phyloP scores from a whole-genome alignment of 345 rosid species.

The Syzygium grande region DNA sequence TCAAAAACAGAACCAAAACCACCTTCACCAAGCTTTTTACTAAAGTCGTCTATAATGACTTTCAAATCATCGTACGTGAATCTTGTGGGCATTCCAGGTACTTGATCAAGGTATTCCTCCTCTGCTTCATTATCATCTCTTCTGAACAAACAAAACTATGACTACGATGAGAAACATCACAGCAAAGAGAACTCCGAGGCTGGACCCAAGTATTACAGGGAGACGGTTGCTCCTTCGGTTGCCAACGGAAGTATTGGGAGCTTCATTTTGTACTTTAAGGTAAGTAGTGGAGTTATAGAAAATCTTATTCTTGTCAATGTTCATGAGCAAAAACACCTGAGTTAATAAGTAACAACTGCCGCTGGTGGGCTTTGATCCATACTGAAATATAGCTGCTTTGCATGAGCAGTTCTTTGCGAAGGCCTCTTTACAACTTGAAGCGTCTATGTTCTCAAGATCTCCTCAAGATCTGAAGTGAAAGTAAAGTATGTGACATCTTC shows the following conservation, averaged over 20 bases:
- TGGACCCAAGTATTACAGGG: neutral
- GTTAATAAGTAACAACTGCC: slow-evolving; percentile 1
- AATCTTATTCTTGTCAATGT: neutral
- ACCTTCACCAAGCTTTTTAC: slow-evolving; percentile 15
- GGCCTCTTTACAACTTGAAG: slow-evolving; percentile 1
- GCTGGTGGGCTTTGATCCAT: too few species aligned
- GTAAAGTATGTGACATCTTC: neutral
- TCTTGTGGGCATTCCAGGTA: neutral
- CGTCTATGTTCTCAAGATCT: too few species aligned
- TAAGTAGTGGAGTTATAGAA: neutral
- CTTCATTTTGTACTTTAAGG: slow-evolving; percentile 5
- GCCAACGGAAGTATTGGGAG: too few species aligned
- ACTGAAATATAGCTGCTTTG: slow-evolving; percentile 21
- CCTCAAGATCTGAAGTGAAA: neutral
- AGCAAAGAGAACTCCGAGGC: neutral
- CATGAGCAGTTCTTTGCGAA: slow-evolving; percentile 16
- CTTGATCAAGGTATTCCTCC: neutral
- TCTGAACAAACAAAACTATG: neutral
- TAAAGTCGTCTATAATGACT: slow-evolving; percentile 8
- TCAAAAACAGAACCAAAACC: slow-evolving; percentile 21
- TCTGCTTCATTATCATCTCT: neutral
- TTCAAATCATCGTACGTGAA: neutral
- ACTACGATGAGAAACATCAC: neutral
- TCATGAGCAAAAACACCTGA: slow-evolving; percentile 3
- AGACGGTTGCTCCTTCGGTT: neutral